Evolutionary conservation across 192 early-diverging fungal genomes (phyloP), one percentile per base, ranked within the genome.

Genomic region (Funneliformis geosporum): DNA sequence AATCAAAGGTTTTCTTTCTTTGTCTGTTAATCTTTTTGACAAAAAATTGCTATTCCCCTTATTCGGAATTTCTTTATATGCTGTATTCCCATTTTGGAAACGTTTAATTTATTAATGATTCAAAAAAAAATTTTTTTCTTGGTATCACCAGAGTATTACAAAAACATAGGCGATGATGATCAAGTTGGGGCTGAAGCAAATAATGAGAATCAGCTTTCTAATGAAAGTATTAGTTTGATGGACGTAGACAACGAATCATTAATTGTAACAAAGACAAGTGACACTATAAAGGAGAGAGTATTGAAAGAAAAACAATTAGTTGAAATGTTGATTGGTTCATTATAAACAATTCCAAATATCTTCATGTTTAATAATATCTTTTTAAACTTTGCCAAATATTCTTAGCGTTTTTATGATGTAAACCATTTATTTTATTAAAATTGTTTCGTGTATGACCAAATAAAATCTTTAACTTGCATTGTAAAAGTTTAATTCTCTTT

Each of bases 61-160:
- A 33, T 66, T 38, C 25, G 64, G 64, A 27, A 66, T 18, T 66
- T 33, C 11, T 5, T 33, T 16, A 12, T 38, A 21, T 28, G 28
- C 66, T 39, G 70, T 73, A 73, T 43, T 73, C 70, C 42, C 44
- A 73, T 42, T 73, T 73, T 73, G 70, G 70, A 73, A 43, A 14
- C 33, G 33, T 33, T 33, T 33, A 33, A 33, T 33, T 33, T 33
- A 33, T 33, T 33, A 33, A 33, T 33, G 33, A 33, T 33, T 33
- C 33, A 33, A 33, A 33, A 33, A 33, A 33, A 33, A 33, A 33
- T 33, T 33, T 33, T 74, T n/a, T 47, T 11, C 47, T 23, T 38
- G 11, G 46, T 28, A 18, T 10, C 50, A 55, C 33, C 46, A 74
- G 73, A 74, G 27, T 74, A 74, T 28, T 59, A 59, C n/a, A 60